Evolutionary conservation across 176 grass and related monocot species (phyloP).

Genomic region (Oryza longistaminata): DNA sequence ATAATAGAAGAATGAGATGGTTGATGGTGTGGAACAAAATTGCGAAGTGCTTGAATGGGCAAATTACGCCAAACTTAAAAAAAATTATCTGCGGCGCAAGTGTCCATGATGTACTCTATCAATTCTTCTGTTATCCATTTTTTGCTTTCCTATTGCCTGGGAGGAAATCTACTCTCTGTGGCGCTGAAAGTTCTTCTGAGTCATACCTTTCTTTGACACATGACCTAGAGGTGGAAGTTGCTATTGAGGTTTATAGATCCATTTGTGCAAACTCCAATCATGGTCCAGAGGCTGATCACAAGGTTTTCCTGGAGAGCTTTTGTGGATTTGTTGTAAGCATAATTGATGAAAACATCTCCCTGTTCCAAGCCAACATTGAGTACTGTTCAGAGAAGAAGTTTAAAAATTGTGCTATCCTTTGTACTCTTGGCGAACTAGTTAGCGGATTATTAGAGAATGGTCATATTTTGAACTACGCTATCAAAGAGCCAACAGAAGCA

Average conservation of each 20-base stretch:
- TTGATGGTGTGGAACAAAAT: conserved; percentile 51
- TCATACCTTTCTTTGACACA: not conserved
- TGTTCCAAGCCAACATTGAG: conserved; percentile 36
- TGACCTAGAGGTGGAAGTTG: conserved; percentile 33
- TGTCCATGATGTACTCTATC: conserved; percentile 26
- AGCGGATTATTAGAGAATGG: conserved; percentile 45
- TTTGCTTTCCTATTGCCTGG: conserved; percentile 25
- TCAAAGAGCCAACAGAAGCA: conserved; percentile 26
- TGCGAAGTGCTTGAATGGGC: conserved; percentile 32
- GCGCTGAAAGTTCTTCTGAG: conserved; percentile 21
- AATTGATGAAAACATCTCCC: conserved; percentile 53
- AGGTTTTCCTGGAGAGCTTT: conserved; percentile 45
- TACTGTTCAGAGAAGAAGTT: conserved; percentile 47
- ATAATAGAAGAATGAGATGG: conserved; percentile 32
- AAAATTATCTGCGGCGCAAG: not conserved
- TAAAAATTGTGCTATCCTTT: conserved; percentile 43
- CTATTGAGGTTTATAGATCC: conserved; percentile 44
- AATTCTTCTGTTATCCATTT: conserved; percentile 62
- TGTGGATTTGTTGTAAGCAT: conserved; percentile 43
- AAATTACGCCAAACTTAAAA: conserved; percentile 22
- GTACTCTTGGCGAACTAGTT: conserved; percentile 53
- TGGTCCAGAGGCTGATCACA: conserved; percentile 36
- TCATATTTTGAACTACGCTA: conserved; percentile 24
- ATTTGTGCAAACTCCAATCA: conserved; percentile 32
- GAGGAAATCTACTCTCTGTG: not conserved